These are phyloP conservation scores for Anastatica hierochuntica DNA, from an alignment of 345 rosid species.

Conservation along the genomic window DNA sequence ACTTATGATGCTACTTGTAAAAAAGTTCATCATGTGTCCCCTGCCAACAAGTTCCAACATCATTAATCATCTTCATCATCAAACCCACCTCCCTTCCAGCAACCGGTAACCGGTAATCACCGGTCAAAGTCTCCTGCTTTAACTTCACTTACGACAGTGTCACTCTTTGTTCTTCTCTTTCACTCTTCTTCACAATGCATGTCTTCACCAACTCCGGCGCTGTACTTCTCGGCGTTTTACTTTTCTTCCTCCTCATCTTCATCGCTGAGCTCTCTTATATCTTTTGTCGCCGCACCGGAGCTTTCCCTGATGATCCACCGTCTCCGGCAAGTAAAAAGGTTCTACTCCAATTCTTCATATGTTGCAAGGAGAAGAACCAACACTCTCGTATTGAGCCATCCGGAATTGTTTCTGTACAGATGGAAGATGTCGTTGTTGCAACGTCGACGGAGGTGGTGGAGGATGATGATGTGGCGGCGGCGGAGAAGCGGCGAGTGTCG, in stretches of 20 bases:
- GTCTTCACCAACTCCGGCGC: conserved; percentile 26
- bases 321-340: conserved; percentile 21
- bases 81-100: conserved; percentile 6
- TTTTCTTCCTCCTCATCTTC: conserved; percentile 18
- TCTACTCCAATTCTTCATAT: conserved; percentile 14
- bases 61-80: conserved; percentile 30
- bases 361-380: conserved; percentile 10
- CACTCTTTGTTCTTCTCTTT: background rate
- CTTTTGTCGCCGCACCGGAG: conserved; percentile 13
- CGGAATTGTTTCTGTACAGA: conserved; percentile 12
- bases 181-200: conserved; percentile 8
- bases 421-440: background rate
- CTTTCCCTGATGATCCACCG: background rate
- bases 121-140: conserved; percentile 15
- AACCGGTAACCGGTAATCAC: conserved; percentile 10
- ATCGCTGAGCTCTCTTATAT: conserved; percentile 22
- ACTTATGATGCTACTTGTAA: conserved; percentile 13
- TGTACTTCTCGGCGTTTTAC: conserved; percentile 21
- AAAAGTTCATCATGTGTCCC: conserved; percentile 22
- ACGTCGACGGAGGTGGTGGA: background rate
- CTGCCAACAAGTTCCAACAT: conserved; percentile 25
- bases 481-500: conserved; percentile 21
- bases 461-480: background rate
- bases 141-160: background rate
- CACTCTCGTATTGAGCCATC: conserved; percentile 24